These are phyloP conservation scores for Mycena venus DNA, from an alignment of 768 basidiomycete species.

Conservation along the genomic window DNA sequence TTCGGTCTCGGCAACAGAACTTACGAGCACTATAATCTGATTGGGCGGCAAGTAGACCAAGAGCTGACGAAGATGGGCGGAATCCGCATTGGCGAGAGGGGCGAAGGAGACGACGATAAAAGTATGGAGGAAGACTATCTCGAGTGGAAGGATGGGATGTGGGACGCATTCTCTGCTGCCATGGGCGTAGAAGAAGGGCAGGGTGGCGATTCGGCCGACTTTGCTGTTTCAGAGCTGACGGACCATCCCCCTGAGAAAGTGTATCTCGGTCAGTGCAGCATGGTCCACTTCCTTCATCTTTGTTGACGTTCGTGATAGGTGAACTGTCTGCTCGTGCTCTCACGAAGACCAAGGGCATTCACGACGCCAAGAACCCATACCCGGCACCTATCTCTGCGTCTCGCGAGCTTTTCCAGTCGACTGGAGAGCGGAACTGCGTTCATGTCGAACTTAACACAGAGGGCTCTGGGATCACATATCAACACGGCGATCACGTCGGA, in stretches of 20 bases:
- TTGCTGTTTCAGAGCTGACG: conserved; percentile 87
- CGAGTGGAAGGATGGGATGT: conserved; percentile 99
- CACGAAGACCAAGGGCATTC: conserved; percentile 93
- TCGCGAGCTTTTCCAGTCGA: conserved; percentile 86
- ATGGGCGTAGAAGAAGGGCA: conserved; percentile 96
- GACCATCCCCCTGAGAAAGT: conserved; percentile 88
- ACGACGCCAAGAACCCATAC: conserved; percentile 98
- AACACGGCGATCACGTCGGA: conserved; percentile 98
- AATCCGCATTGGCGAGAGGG: conserved; percentile 86
- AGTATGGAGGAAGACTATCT: conserved; percentile 99
- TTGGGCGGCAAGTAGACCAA: conserved; percentile 84
- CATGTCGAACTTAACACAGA: conserved; percentile 95
- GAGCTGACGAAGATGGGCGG: conserved; percentile 86
- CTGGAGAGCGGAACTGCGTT: conserved; percentile 88
- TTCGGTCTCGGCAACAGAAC: conserved; percentile 95
- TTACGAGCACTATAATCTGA: conserved; percentile 97
- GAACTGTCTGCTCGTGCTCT: conserved; percentile 97
- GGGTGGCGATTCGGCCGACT: conserved; percentile 95
- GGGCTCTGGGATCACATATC: conserved; percentile 97
- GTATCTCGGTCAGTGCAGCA: conserved; percentile 78
- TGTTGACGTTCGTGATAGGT: conserved; percentile 59
- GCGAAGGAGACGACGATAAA: conserved; percentile 99
- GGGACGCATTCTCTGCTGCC: conserved; percentile 86
- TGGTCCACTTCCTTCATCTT: background rate
- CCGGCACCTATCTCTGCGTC: conserved; percentile 84